Evolutionary conservation across 805 yeast genomes (phyloP).

Genomic region (Brettanomyces anomalus): DNA sequence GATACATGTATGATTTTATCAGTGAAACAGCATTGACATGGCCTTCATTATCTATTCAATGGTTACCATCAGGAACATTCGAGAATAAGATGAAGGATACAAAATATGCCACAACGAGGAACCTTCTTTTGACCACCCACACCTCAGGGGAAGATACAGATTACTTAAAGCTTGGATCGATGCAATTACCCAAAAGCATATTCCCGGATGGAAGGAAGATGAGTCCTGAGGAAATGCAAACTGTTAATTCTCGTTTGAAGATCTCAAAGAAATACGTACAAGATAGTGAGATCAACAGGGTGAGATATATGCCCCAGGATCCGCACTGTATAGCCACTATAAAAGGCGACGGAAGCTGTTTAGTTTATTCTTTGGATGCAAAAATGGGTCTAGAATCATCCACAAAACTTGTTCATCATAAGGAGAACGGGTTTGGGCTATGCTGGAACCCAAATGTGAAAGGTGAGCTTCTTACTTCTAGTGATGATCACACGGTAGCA

Average conservation of each 20-base stretch:
- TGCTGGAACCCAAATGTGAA: conserved; percentile 47
- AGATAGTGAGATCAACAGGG: conserved; percentile 61
- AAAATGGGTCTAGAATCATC: conserved; percentile 13
- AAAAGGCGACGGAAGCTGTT: conserved; percentile 56
- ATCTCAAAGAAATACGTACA: conserved; percentile 54
- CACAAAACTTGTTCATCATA: conserved; percentile 40
- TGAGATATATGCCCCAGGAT: conserved; percentile 60
- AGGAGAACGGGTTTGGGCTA: conserved; percentile 66
- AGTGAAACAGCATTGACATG: conserved; percentile 72
- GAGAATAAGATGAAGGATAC: conserved; percentile 18
- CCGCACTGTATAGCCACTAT: conserved; percentile 52
- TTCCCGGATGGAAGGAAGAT: conserved; percentile 14
- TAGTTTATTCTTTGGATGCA: conserved; percentile 35
- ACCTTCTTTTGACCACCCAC: conserved; percentile 61
- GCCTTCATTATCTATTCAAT: conserved; percentile 76
- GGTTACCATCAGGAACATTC: conserved; percentile 46
- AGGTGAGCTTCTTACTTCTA: conserved; percentile 47
- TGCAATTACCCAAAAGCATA: conserved; percentile 45
- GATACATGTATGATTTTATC: conserved; percentile 75
- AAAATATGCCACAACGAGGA: conserved; percentile 29
- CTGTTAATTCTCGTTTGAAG: conserved; percentile 46
- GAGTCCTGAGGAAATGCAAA: conserved; percentile 20
- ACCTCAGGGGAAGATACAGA: conserved; percentile 63
- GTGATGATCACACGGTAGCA: conserved; percentile 60
- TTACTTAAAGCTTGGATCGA: conserved; percentile 55